Evolutionary conservation across 805 yeast genomes (phyloP), one percentile per base, ranked within the genome.

Genomic region (Isabelozyma rhagii): DNA sequence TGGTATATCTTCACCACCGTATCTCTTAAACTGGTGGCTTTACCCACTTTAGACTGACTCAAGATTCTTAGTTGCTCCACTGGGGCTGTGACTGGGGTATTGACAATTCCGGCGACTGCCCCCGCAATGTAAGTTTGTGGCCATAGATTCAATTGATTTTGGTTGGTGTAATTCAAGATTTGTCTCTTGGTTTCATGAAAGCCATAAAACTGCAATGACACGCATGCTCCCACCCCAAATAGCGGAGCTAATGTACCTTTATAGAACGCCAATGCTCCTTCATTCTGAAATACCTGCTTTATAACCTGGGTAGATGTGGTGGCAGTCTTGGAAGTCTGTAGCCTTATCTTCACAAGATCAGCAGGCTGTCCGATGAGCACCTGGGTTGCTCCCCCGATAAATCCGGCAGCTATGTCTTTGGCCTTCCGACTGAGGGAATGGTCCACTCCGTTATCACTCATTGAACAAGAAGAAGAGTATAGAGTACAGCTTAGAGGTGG

Each of bases 141-240:
- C 77, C 78, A 73, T 41, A 78, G 68, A 44, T 76, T 77, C 48
- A 83, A 63, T 28, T 67, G 68, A 18, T 51, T 51, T 27, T 55
- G 55, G 5, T 59, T 55, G 36, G 65, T 58, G 5, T 42, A 49
- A 6, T 64, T 64, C 48, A 78, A 59, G 18, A 84, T 54, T 60
- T 81, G 87, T 50, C 93, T 69, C 58, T 80, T 82, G 36, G 87
- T 75, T 59, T 84, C 89, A 59, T 82, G 87, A 58, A 83, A 86
- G 1, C 89, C 88, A 57, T 83, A 84, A 62, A 84, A 84, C 58
- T 84, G 89, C 31, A 83, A 67, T 2, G 87, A 82, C 7, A 84
- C 89, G 68, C 89, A 84, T 1, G 80, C 83, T 0, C 88, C 71
- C 5, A 74, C 79, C 0, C 79, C 79, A 49, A 74, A 62, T 25